phyloP scores from a whole-genome alignment of 768 basidiomycete species.

The Boletales sp. region DNA sequence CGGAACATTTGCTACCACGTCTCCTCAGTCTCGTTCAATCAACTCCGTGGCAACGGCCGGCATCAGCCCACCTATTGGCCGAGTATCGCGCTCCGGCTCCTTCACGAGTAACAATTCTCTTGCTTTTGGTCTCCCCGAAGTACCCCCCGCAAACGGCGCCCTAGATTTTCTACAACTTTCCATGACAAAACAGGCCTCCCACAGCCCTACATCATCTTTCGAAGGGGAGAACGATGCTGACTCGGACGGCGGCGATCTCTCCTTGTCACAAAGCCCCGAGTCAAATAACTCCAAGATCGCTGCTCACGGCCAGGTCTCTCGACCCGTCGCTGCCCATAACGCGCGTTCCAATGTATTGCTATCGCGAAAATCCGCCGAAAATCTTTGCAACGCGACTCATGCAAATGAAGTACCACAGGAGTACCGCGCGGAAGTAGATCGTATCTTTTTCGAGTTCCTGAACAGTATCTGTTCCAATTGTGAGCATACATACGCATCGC shows the following conservation, averaged over 20 bases:
- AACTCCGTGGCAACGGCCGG: conserved; percentile 16
- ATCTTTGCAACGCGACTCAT: conserved; percentile 29
- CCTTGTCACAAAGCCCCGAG: conserved; percentile 30
- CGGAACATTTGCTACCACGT: conserved; percentile 28
- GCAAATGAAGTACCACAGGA: conserved; percentile 75
- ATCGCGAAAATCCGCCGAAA: conserved; percentile 24
- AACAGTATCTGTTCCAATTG: conserved; percentile 86
- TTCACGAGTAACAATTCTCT: conserved; percentile 45
- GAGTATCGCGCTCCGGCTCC: conserved; percentile 58
- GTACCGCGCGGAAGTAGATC: conserved; percentile 78
- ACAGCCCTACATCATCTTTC: conserved; percentile 37
- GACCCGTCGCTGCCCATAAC: conserved; percentile 14
- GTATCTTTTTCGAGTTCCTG: conserved; percentile 87
- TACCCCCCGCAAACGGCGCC: conserved; percentile 22
- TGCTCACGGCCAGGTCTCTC: conserved; percentile 23
- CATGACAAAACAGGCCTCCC: conserved; percentile 10
- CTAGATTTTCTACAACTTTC: conserved; percentile 30
- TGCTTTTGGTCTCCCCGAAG: conserved; percentile 34
- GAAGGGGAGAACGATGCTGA: conserved; percentile 51
- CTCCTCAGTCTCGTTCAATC: conserved; percentile 23
- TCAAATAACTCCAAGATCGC: conserved; percentile 18
- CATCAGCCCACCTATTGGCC: conserved; percentile 40
- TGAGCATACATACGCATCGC: conserved; percentile 40
- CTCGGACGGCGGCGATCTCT: conserved; percentile 38
- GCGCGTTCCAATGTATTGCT: conserved; percentile 11